A percentile compares a stretch with the other conserved stretches of the same genome.
Evolutionary conservation across 1,139 yeast species (phyloP).

Genomic region (Yamadazyma trypodendri): DNA sequence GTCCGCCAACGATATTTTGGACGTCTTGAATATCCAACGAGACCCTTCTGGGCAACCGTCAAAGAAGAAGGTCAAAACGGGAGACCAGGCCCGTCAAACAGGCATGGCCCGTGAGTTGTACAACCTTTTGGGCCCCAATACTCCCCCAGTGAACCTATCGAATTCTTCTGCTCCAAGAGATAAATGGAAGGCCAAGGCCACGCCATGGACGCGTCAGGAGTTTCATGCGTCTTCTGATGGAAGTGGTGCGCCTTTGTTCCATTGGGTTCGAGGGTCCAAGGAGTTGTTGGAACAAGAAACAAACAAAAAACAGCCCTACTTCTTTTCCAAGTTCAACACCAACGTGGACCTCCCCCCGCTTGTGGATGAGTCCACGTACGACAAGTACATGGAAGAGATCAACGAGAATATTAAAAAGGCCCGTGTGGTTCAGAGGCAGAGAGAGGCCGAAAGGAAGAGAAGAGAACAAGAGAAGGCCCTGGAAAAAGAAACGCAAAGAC

Average conservation of each 20-base stretch:
- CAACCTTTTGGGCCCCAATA: slow-evolving; percentile 84
- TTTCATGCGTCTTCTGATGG: slow-evolving; percentile 54
- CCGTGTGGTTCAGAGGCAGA: slow-evolving; percentile 17
- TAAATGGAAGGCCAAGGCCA: slow-evolving; percentile 63
- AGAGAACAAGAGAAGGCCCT: slow-evolving; percentile 13
- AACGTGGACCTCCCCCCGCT: slow-evolving; percentile 69
- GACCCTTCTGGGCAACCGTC: slow-evolving; percentile 37
- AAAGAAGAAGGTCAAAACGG: slow-evolving; percentile 37
- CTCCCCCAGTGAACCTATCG: slow-evolving; percentile 76
- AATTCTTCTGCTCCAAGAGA: slow-evolving; percentile 60
- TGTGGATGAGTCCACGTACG: slow-evolving; percentile 62
- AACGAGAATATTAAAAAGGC: slow-evolving; percentile 17
- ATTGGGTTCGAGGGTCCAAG: slow-evolving; percentile 84
- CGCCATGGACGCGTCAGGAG: slow-evolving; percentile 76
- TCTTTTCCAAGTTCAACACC: slow-evolving; percentile 75
- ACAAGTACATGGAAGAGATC: slow-evolving; percentile 44
- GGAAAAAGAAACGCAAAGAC: slow-evolving; percentile 11
- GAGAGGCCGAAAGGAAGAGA: slow-evolving; percentile 14
- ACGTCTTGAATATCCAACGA: slow-evolving; percentile 67
- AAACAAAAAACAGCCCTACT: slow-evolving; percentile 53
- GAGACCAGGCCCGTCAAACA: slow-evolving; percentile 39
- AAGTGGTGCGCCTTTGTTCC: slow-evolving; percentile 53
- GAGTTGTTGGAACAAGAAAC: slow-evolving; percentile 36
- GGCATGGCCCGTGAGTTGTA: slow-evolving; percentile 92
- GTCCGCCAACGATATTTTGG: slow-evolving; percentile 68